Conservation (phyloP, 2,329 filamentous ascomycete genomes). For the Fusarium sp. region DNA sequence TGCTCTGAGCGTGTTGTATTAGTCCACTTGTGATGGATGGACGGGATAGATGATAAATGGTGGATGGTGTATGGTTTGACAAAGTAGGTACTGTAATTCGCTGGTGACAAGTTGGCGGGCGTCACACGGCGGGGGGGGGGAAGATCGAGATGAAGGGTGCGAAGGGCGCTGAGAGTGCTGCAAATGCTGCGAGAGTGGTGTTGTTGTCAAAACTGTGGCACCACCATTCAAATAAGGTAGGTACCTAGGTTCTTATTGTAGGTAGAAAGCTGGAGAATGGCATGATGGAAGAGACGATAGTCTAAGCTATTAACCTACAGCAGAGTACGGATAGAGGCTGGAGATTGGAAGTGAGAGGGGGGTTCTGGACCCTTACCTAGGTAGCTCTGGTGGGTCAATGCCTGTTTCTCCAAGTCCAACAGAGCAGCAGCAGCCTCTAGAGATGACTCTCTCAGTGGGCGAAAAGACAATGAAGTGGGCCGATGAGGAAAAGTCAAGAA, state of each 20-base stretch:
- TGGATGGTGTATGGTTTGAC: conserved; percentile 29
- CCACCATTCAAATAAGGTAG: conserved; percentile 24
- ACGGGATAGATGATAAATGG: conserved; percentile 20
- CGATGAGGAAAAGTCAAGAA: conserved; percentile 26
- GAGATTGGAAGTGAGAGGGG: neutral
- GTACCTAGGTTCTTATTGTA: neutral
- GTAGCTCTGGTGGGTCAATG: conserved; percentile 29
- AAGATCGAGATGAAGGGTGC: conserved; percentile 14
- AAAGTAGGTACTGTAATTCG: conserved; percentile 29
- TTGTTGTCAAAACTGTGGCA: conserved; percentile 40
- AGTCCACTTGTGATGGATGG: conserved; percentile 27
- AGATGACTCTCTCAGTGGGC: neutral
- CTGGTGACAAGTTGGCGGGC: conserved; percentile 19
- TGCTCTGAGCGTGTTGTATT: conserved; percentile 14
- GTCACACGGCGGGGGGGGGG: conserved; percentile 30
- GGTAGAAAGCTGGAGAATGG: conserved; percentile 13
- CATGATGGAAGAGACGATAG: neutral
- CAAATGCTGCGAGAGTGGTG: conserved; percentile 42
- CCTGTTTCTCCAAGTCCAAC: conserved; percentile 6
- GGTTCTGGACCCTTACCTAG: conserved; percentile 42
- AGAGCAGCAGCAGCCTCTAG: neutral
- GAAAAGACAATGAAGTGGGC: conserved; percentile 8
- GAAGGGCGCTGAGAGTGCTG: conserved; percentile 28
- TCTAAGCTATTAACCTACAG: neutral
- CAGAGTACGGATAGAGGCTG: conserved; percentile 1